Base-by-base conservation (phyloP, 2,329 filamentous ascomycete genomes). In the Gaeumannomyces tritici region DNA sequence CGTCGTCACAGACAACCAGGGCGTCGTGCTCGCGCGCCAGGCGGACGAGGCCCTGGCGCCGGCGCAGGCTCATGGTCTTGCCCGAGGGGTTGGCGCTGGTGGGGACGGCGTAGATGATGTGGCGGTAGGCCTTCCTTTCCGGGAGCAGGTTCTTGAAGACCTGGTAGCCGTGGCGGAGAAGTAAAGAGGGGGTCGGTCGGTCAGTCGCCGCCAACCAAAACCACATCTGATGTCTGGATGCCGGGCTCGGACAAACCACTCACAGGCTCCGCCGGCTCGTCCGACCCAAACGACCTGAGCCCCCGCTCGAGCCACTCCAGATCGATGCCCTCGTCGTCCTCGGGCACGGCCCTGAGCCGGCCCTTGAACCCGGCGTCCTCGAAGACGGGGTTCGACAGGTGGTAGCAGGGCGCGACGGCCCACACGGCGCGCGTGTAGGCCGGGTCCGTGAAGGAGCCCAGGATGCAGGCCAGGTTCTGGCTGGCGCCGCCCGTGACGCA, bases 81-180 rank as follows among this genome's bases (percentile, higher is more conserved):
- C 89, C 91, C 0, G 89, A 92, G 0, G 95, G 95, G 70, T 98
- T 98, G 59, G 90, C 86, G 73, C 93, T 96, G 0, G 91, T 91
- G 0, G 95, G 91, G 18, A 96, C 92, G 35, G 86, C 85, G 73
- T 98, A 98, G 68, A 99, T 88, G 67, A 97, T 73, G 71, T 97
- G 90, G 62, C 87, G 87, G 76, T 96, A 98, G 62, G 90, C 83
- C 70, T 96, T 96, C 54, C 86, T 82, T 75, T 84, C 81, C 18
- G 83, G 78, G 24, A 82, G 79, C 0, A 78, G 72, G 31, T 69
- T 64, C 57, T 91, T 92, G 68, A 82, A 74, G 60, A 74, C 78
- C 80, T 75, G 61, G n/a, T 47, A n/a, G n/a, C n/a, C n/a, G n/a
- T n/a, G n/a, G n/a, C n/a, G n/a, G n/a, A n/a, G n/a, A n/a, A n/a